Conservation (phyloP, 768 basidiomycete genomes). For the Suillus weaverae region DNA sequence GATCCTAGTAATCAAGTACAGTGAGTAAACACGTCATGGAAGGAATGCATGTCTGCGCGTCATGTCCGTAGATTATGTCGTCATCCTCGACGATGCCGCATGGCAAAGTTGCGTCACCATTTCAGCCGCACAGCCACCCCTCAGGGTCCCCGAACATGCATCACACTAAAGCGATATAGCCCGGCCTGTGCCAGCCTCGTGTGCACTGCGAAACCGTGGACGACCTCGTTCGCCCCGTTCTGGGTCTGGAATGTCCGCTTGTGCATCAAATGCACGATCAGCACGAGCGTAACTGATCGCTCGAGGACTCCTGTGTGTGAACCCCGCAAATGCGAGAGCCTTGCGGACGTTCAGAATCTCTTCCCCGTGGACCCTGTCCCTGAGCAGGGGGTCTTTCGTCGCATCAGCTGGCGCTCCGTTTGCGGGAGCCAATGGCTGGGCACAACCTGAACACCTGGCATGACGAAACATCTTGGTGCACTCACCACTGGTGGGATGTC, state of each 20-base stretch:
- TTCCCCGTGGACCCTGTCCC: conserved; percentile 81
- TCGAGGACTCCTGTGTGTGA: conserved; percentile 88
- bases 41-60: conserved; percentile 15
- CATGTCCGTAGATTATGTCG: conserved; percentile 28
- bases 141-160: conserved; percentile 31
- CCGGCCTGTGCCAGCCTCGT: conserved; percentile 67
- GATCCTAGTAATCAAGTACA: conserved; percentile 13
- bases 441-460: conserved; percentile 21
- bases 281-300: conserved; percentile 73
- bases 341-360: conserved; percentile 90
- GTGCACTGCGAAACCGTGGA: conserved; percentile 58
- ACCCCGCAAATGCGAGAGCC: conserved; percentile 86
- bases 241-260: conserved; percentile 50
- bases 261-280: conserved; percentile 68
- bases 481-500: conserved; percentile 90
- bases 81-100: conserved; percentile 34
- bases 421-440: conserved; percentile 83
- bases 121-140: conserved; percentile 23
- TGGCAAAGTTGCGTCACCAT: conserved; percentile 27
- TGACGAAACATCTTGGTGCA: conserved; percentile 28
- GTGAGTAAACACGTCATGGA: neutral
- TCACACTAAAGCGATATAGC: conserved; percentile 76
- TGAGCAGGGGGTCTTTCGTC: conserved; percentile 86
- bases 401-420: conserved; percentile 82
- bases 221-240: conserved; percentile 61